Evolutionary conservation across 2,329 filamentous ascomycete species (phyloP).

Genomic region (Trichoderma sp.): DNA sequence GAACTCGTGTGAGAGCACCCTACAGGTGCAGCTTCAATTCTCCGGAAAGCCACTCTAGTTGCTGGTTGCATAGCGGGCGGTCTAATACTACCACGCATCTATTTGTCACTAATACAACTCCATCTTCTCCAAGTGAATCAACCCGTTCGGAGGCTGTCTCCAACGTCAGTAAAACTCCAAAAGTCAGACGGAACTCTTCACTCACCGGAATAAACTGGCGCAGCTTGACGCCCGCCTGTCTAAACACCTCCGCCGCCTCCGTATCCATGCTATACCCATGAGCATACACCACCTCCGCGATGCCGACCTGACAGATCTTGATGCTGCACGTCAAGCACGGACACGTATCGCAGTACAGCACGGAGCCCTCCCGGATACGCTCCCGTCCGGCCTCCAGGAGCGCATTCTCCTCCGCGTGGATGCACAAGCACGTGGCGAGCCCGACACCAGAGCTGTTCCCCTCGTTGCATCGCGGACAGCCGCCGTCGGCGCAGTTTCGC

Average conservation of each 20-base stretch:
- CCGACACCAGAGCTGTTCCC: constrained; percentile 69
- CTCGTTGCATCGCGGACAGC: constrained; percentile 84
- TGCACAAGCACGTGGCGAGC: constrained; percentile 85
- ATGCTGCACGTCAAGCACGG: constrained; percentile 97
- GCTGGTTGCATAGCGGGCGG: too few relatives aligned
- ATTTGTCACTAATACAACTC: constrained; percentile 40
- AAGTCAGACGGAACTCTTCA: constrained; percentile 32
- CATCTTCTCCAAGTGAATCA: constrained; percentile 63
- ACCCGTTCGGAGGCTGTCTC: constrained; percentile 61
- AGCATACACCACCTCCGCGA: constrained; percentile 92
- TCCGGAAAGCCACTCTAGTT: too few relatives aligned
- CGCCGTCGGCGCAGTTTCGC: constrained; percentile 88
- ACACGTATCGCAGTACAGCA: constrained; percentile 94
- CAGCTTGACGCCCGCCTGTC: constrained; percentile 78
- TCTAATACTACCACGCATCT: too few relatives aligned
- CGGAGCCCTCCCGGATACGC: constrained; percentile 77
- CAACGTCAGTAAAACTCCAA: constrained; percentile 31
- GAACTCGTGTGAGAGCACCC: too few relatives aligned
- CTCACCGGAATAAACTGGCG: constrained; percentile 85
- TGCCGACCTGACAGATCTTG: constrained; percentile 97
- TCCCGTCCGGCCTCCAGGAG: constrained; percentile 92
- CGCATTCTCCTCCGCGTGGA: constrained; percentile 98
- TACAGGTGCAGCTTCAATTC: too few relatives aligned
- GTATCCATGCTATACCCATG: constrained; percentile 94
- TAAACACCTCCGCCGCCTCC: constrained; percentile 78